These are phyloP conservation scores for Rhododendron vialii DNA, from an alignment of 148 eudicot species.

Conservation along the genomic window DNA sequence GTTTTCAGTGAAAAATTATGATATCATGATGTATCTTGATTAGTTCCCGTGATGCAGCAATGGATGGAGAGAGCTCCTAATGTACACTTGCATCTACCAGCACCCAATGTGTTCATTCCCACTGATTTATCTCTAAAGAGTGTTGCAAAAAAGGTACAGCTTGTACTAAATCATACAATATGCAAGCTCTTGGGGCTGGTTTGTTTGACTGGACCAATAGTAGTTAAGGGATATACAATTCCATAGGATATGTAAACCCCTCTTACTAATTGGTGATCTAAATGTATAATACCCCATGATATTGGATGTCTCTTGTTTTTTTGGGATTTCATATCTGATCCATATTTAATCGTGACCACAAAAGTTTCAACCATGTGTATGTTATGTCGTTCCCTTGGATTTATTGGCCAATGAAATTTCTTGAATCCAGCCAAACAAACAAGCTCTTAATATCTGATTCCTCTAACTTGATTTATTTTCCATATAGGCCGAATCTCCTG, in stretches of 20 bases:
- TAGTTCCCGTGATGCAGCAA: slow-evolving; percentile 41
- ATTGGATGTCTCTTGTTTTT: neutral
- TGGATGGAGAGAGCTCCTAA: slow-evolving; percentile 73
- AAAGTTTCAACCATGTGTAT: neutral
- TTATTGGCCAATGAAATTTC: neutral
- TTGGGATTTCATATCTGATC: neutral
- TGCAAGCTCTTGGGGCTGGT: neutral
- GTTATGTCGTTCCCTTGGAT: neutral
- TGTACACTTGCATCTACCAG: slow-evolving; percentile 74
- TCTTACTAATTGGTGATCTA: neutral
- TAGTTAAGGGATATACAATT: neutral
- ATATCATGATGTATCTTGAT: slow-evolving; percentile 6
- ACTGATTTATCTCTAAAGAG: slow-evolving; percentile 77
- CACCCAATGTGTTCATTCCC: slow-evolving; percentile 76
- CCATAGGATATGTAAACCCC: neutral
- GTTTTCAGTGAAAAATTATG: neutral
- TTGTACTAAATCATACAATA: neutral
- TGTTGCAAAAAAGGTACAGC: slow-evolving; percentile 48
- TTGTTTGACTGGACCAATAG: neutral
- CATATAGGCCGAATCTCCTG: slow-evolving; percentile 50
- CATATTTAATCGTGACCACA: neutral
- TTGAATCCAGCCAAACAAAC: neutral
- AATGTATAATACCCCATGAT: neutral
- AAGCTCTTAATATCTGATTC: neutral
- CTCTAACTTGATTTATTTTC: neutral